Evolutionary conservation across 371 early-diverging fungal genomes (phyloP).

Genomic region (Mortierella sp.): DNA sequence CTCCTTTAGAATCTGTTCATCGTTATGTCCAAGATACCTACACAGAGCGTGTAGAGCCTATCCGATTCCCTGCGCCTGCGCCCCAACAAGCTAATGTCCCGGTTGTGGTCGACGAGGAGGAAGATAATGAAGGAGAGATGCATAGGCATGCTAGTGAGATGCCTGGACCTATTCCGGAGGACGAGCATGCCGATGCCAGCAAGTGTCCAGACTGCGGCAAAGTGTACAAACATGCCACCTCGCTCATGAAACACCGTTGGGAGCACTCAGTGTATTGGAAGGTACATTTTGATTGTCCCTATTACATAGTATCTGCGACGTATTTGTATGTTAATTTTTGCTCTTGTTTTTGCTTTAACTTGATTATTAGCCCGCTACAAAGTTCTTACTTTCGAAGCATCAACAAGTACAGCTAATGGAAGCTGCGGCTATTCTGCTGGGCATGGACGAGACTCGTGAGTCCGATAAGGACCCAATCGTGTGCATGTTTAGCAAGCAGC

Average conservation of each 20-base stretch:
- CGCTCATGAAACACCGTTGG: conserved; percentile 76
- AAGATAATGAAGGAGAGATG: conserved; percentile 36
- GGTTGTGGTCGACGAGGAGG: conserved; percentile 15
- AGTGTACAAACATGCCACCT: conserved; percentile 73
- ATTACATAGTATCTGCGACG: too few relatives aligned
- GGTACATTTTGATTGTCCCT: conserved; percentile 9
- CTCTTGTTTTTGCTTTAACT: neutral
- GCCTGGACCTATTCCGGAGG: neutral
- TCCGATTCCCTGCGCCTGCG: conserved; percentile 14
- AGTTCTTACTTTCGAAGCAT: conserved; percentile 75
- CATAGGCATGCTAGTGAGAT: neutral
- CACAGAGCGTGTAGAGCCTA: conserved; percentile 14
- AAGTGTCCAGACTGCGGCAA: conserved; percentile 76
- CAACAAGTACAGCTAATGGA: conserved; percentile 83
- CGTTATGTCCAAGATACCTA: conserved; percentile 18
- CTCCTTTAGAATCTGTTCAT: conserved; percentile 13
- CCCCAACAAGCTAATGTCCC: conserved; percentile 1
- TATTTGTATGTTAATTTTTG: conserved; percentile 1
- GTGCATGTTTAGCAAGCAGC: conserved; percentile 25
- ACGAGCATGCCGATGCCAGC: conserved; percentile 9
- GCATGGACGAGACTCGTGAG: conserved; percentile 58
- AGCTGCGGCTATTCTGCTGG: conserved; percentile 76
- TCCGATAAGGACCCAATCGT: conserved; percentile 16
- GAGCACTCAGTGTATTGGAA: conserved; percentile 79
- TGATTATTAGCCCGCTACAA: conserved; percentile 55